Conservation (phyloP, 1,284 basidiomycete genomes). For the Pseudozyma sp. region DNA sequence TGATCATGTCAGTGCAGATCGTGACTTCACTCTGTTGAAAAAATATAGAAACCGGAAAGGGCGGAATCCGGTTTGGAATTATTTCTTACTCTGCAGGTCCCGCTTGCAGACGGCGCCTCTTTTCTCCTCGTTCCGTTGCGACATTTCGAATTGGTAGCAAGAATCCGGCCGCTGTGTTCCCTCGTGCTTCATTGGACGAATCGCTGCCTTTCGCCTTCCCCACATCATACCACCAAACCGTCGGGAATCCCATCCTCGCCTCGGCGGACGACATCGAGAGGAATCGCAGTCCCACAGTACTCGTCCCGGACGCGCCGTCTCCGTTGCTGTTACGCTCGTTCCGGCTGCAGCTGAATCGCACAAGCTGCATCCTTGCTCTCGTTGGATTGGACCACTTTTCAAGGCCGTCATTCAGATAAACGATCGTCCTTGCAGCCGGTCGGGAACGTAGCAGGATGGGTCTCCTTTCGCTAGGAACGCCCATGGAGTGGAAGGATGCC, state of each 20-base stretch:
- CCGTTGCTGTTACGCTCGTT: background rate
- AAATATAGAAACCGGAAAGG: too few relatives aligned
- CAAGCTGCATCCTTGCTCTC: background rate
- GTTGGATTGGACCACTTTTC: background rate
- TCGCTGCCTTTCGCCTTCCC: background rate
- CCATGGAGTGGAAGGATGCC: constrained; percentile 90
- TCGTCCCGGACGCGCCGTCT: background rate
- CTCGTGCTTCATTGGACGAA: background rate
- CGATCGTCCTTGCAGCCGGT: too few relatives aligned
- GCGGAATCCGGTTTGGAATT: background rate
- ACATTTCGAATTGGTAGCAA: background rate
- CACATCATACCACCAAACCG: background rate
- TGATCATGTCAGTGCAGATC: too few relatives aligned
- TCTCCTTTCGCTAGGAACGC: constrained; percentile 91
- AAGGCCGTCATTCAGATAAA: too few relatives aligned
- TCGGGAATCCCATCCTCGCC: background rate
- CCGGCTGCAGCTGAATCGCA: too few relatives aligned
- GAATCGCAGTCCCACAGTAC: too few relatives aligned
- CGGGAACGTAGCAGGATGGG: constrained; percentile 76
- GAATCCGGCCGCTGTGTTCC: background rate
- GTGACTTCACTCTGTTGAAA: too few relatives aligned
- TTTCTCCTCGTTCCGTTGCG: background rate
- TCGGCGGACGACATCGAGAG: too few relatives aligned
- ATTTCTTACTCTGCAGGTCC: too few relatives aligned
- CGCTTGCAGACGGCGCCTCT: background rate